phyloP scores from a whole-genome alignment of 1,139 yeast genomes.

The Wickerhamiella infanticola region DNA sequence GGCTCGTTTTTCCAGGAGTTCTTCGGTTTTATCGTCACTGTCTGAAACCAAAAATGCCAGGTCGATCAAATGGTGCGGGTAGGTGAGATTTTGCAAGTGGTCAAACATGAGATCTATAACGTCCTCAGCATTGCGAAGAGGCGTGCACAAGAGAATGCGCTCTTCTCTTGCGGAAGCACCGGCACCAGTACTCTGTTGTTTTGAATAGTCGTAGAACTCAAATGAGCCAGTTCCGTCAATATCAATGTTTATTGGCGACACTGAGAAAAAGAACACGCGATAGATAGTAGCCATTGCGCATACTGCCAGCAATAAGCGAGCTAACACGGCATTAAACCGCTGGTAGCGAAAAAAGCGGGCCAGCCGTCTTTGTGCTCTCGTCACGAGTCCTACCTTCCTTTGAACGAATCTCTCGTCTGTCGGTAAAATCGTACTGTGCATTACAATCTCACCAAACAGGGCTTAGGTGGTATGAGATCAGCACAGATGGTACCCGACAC shows the following conservation, averaged over 20 bases:
- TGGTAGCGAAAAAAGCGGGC: conserved; percentile 1
- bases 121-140: conserved; percentile 50
- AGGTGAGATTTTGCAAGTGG: conserved; percentile 43
- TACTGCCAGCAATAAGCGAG: background rate
- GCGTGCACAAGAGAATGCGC: conserved; percentile 44
- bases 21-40: conserved; percentile 49
- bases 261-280: background rate
- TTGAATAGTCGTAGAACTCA: background rate
- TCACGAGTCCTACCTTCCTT: background rate
- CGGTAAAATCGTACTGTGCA: background rate
- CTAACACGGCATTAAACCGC: background rate
- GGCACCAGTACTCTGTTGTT: conserved; percentile 28
- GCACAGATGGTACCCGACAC: too few relatives aligned
- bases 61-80: conserved; percentile 50
- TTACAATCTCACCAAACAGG: too few relatives aligned
- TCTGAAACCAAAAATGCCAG: conserved; percentile 51
- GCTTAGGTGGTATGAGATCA: too few relatives aligned
- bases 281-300: background rate
- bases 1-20: conserved; percentile 45
- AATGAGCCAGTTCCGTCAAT: background rate
- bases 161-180: conserved; percentile 43
- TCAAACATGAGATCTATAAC: conserved; percentile 49
- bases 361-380: background rate
- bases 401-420: conserved; percentile 1
- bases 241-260: too few relatives aligned